These are phyloP conservation scores for Blastocystis sp. DNA, from an alignment of 352 stramenopile genomes.

Conservation along the genomic window DNA sequence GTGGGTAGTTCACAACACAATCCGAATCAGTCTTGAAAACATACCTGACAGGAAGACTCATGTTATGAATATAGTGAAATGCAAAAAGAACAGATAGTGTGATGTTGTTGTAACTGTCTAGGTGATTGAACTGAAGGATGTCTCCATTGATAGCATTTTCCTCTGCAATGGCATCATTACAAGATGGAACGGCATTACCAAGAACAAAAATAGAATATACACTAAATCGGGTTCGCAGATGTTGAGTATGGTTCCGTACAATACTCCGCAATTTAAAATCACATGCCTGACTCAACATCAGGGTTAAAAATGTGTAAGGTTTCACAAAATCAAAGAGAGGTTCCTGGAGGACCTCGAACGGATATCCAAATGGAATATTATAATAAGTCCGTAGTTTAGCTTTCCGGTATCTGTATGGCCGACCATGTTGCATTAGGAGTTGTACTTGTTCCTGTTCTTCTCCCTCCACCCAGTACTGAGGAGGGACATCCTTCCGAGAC, in stretches of 20 bases:
- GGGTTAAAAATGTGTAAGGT: background rate
- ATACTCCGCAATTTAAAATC: conserved; percentile 9
- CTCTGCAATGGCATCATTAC: background rate
- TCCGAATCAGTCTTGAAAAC: conserved; percentile 52
- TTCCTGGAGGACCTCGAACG: background rate
- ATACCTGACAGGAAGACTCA: conserved; percentile 41
- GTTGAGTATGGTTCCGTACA: background rate
- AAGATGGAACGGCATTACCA: background rate
- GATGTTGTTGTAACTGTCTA: conserved; percentile 54
- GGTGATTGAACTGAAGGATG: conserved; percentile 40
- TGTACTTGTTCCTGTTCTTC: background rate
- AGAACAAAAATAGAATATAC: conserved; percentile 32
- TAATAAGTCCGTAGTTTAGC: background rate
- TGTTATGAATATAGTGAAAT: conserved; percentile 14
- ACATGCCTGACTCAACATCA: conserved; percentile 40
- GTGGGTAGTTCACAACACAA: conserved; percentile 54
- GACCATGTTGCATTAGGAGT: background rate
- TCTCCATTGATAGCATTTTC: background rate
- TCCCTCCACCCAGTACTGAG: background rate
- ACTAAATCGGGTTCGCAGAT: background rate
- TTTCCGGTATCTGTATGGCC: conserved; percentile 10
- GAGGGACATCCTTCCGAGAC: background rate
- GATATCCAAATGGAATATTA: conserved; percentile 5
- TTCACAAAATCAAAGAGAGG: background rate
- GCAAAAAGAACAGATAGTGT: conserved; percentile 45